Conservation (phyloP, 768 basidiomycete species). For the Leccinum subtestaceum region DNA sequence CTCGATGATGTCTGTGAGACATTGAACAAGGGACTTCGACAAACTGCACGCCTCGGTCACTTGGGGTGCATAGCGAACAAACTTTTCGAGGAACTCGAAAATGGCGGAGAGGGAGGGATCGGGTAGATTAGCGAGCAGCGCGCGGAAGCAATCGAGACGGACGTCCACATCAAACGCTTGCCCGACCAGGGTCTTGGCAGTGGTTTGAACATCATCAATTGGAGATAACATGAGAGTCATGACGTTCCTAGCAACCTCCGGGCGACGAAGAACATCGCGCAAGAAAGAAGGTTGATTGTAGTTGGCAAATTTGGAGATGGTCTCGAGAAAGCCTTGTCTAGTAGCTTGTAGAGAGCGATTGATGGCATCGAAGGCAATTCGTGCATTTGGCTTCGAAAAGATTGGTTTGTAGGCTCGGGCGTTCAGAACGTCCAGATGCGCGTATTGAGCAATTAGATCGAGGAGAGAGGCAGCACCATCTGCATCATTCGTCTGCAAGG, state of each 20-base stretch:
- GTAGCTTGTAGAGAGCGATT: slow-evolving; percentile 59
- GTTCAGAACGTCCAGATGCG: slow-evolving; percentile 66
- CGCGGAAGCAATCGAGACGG: slow-evolving; percentile 83
- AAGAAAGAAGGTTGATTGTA: slow-evolving; percentile 51
- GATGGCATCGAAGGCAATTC: slow-evolving; percentile 48
- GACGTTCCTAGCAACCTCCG: slow-evolving; percentile 57
- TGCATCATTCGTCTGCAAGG: slow-evolving; percentile 54
- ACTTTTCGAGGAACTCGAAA: slow-evolving; percentile 61
- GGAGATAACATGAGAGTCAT: slow-evolving; percentile 81
- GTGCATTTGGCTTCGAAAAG: slow-evolving; percentile 31
- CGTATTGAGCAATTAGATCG: slow-evolving; percentile 51
- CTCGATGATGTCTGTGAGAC: slow-evolving; percentile 90
- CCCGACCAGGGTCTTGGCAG: slow-evolving; percentile 77
- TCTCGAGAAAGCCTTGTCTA: slow-evolving; percentile 59
- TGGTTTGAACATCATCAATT: slow-evolving; percentile 64
- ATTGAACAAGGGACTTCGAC: slow-evolving; percentile 88
- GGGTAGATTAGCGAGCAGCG: slow-evolving; percentile 66
- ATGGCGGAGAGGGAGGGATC: slow-evolving; percentile 69
- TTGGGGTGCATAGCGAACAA: slow-evolving; percentile 54
- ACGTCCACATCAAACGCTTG: slow-evolving; percentile 88
- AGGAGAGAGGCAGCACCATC: slow-evolving; percentile 60
- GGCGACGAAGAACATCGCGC: slow-evolving; percentile 51
- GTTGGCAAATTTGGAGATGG: slow-evolving; percentile 64
- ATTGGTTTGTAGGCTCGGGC: slow-evolving; percentile 45
- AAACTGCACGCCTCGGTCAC: slow-evolving; percentile 85